A percentile compares a stretch with the other conserved stretches of the same genome.
Evolutionary conservation across 352 stramenopile genomes (phyloP).

Genomic region (Phytophthora nicotianae): DNA sequence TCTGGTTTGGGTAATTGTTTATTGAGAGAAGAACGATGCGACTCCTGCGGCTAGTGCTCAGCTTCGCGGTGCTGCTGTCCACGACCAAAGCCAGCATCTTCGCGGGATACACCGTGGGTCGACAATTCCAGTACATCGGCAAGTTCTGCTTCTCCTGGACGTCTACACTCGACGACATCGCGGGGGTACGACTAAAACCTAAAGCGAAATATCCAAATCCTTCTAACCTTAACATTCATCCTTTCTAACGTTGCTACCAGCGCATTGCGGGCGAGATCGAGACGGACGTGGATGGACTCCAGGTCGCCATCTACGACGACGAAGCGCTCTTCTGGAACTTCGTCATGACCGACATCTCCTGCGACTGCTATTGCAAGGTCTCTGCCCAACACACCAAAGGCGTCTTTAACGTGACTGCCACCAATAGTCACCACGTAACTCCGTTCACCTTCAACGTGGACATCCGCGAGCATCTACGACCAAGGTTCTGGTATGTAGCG

Average conservation of each 20-base stretch:
- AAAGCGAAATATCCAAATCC: background rate
- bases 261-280: constrained; percentile 66
- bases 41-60: constrained; percentile 20
- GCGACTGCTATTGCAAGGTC: constrained; percentile 79
- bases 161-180: constrained; percentile 60
- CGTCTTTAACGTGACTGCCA: constrained; percentile 69
- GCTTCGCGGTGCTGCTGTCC: constrained; percentile 2
- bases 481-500: constrained; percentile 77
- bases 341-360: constrained; percentile 63
- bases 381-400: constrained; percentile 66
- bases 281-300: constrained; percentile 61
- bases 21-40: constrained; percentile 14
- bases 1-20: background rate
- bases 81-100: constrained; percentile 41
- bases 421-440: constrained; percentile 44
- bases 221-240: background rate
- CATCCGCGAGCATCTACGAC: constrained; percentile 67
- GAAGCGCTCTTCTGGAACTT: constrained; percentile 81
- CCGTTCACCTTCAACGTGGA: constrained; percentile 68
- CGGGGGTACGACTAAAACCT: constrained; percentile 42
- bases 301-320: constrained; percentile 84
- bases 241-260: constrained; percentile 21
- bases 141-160: constrained; percentile 86
- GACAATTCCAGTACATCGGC: constrained; percentile 80
- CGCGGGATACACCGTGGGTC: constrained; percentile 65